Evolutionary conservation across 805 yeast genomes (phyloP).

Genomic region (Yarrowia divulgata): DNA sequence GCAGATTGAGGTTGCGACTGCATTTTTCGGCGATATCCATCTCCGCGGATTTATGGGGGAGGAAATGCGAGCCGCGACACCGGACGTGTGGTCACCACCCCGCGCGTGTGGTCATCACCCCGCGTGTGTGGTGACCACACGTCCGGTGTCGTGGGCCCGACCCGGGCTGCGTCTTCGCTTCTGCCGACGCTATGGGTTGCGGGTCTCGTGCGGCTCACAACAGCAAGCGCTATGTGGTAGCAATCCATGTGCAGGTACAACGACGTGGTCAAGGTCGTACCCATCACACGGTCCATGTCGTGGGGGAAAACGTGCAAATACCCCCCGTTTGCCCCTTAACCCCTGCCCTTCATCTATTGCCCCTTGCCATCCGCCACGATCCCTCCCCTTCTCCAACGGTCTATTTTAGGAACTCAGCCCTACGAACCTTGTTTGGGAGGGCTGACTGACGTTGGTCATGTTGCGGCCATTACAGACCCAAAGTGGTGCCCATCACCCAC

Average conservation of each 20-base stretch:
- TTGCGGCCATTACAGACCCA: background rate
- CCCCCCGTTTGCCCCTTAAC: no score
- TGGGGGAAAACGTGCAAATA: no score
- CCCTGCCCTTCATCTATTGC: no score
- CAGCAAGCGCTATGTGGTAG: constrained; percentile 18
- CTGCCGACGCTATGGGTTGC: background rate
- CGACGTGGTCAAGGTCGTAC: no score
- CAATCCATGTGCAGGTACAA: constrained; percentile 14
- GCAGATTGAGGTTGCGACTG: constrained; percentile 31
- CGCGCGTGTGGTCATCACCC: background rate
- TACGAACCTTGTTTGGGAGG: constrained; percentile 31
- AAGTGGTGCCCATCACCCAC: background rate
- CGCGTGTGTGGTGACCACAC: background rate
- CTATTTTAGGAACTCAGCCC: constrained; percentile 33
- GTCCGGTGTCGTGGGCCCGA: background rate
- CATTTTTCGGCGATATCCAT: constrained; percentile 32
- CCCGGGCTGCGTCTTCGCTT: background rate
- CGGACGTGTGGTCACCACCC: background rate
- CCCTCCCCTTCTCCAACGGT: no score
- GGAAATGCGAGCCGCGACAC: background rate
- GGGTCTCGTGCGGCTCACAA: constrained; percentile 10
- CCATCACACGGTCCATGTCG: no score
- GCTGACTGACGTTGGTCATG: constrained; percentile 5
- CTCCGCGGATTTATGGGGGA: constrained; percentile 15
- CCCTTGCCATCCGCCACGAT: no score